Base-by-base conservation (phyloP, 2,329 filamentous ascomycete species). In the Botryotinia calthae region DNA sequence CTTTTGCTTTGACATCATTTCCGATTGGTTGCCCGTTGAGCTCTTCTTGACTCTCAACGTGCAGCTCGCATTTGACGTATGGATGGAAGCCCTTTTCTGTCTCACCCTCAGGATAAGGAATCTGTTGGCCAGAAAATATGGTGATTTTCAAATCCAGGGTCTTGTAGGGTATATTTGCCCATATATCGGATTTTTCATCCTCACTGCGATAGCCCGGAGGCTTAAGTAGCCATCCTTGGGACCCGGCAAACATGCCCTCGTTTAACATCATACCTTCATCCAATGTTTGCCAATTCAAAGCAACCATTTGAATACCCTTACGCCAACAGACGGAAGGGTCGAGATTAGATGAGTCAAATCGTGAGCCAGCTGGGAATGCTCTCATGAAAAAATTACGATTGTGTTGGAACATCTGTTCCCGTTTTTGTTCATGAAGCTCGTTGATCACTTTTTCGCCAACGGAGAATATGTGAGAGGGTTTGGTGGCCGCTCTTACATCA, bases 181-280 rank as follows among this genome's bases (percentile, higher is more conserved):
- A 73, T 20, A 72, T 34, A 46, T 80, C 78, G 40, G 84, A 61
- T 34, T 58, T 64, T 46, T n/a, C 65, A 61, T 73, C 72, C 48
- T 64, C 66, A 42, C 72, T 85, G 73, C 89, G 90, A 81, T 94
- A 96, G 25, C 91, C 91, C 46, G 86, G 81, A 0, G 95, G 94
- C 82, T 98, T 98, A 74, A 96, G 85, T 3, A 95, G 89, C 93
- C 93, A 98, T 58, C 95, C 95, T 59, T 88, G 84, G 68, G 93
- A 91, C 16, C 90, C 92, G 2, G 89, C 87, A 82, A 97, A 97
- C 93, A 97, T 96, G 77, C 89, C 95, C 79, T 96, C 91, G 80
- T 98, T 98, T 22, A 97, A 87, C 95, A 98, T 98, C 91, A 97
- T 97, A 46, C 93, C 94, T 77, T 93, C 91, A 79, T 98, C 94